These are phyloP conservation scores for Lasiodiplodia hormozganensis DNA, from an alignment of 2,329 filamentous ascomycete species.

Conservation along the genomic window DNA sequence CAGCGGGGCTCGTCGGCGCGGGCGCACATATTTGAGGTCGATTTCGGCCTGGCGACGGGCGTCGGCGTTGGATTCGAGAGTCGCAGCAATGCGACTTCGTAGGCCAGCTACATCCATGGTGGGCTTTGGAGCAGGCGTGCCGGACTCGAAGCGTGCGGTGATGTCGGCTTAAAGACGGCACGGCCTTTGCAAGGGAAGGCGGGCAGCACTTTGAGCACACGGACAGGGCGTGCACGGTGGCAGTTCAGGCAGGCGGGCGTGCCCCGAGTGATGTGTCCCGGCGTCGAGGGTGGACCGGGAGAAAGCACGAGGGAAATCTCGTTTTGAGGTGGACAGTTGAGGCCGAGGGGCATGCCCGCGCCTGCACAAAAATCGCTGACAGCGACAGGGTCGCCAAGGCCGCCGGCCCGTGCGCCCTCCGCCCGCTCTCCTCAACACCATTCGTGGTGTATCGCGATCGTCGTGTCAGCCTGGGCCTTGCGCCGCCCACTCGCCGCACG, in stretches of 20 bases:
- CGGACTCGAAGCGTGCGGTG: conserved; percentile 23
- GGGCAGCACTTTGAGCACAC: not conserved
- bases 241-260: not conserved
- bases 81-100: conserved; percentile 78
- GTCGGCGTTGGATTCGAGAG: conserved; percentile 76
- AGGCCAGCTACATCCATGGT: conserved; percentile 78
- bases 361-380: conserved; percentile 23
- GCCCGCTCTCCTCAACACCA: conserved; percentile 20
- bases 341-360: conserved; percentile 24
- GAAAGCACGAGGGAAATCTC: conserved; percentile 25
- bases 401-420: conserved; percentile 8
- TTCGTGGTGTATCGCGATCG: conserved; percentile 27
- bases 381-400: conserved; percentile 19
- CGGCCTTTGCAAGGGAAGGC: conserved; percentile 11
- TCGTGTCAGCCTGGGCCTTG: conserved; percentile 19
- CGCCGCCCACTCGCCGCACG: conserved; percentile 14
- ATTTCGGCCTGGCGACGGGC: conserved; percentile 78
- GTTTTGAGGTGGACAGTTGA: conserved; percentile 25
- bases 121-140: conserved; percentile 28
- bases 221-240: conserved; percentile 17
- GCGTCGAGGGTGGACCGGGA: conserved; percentile 23
- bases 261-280: conserved; percentile 16
- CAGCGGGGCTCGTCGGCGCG: conserved; percentile 31
- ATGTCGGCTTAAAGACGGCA: conserved; percentile 23
- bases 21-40: conserved; percentile 79